Conservation (phyloP, 129 eudicot genomes). For the Scalesia atractyloides region DNA sequence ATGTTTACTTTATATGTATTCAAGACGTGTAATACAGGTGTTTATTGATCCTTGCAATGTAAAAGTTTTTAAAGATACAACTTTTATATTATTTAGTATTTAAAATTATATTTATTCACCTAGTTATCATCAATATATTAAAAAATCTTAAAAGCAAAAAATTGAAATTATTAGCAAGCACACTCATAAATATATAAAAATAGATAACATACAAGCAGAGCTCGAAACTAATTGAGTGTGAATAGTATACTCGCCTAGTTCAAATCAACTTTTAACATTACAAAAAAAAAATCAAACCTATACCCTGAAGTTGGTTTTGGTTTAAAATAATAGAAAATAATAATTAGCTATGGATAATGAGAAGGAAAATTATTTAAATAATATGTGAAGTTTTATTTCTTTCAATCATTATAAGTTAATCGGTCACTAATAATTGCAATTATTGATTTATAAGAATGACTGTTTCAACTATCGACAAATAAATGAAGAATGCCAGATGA, state of each 20-base stretch:
- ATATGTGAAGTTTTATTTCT: not conserved
- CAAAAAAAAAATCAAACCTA: not conserved
- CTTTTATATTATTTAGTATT: too few relatives aligned
- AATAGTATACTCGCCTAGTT: not conserved
- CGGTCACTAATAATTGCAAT: not conserved
- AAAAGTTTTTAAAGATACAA: too few relatives aligned
- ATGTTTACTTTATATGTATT: too few relatives aligned
- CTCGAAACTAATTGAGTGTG: too few relatives aligned
- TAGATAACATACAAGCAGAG: too few relatives aligned
- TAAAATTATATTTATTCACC: too few relatives aligned
- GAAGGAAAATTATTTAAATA: not conserved
- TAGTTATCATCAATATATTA: too few relatives aligned
- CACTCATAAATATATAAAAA: too few relatives aligned
- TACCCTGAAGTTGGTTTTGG: not conserved
- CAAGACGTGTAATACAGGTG: too few relatives aligned
- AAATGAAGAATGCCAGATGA: not conserved
- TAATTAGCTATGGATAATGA: not conserved
- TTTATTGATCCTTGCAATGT: too few relatives aligned
- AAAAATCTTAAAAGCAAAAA: too few relatives aligned
- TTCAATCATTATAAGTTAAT: not conserved
- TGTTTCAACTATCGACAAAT: slow-evolving; percentile 3
- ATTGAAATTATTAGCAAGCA: too few relatives aligned
- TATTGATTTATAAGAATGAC: not conserved
- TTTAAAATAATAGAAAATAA: not conserved
- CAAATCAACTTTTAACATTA: not conserved